Percentiles rank a stretch among this genome's conserved stretches.
Conservation (phyloP, 2,329 filamentous ascomycete genomes). For the Diaporthe destruens region DNA sequence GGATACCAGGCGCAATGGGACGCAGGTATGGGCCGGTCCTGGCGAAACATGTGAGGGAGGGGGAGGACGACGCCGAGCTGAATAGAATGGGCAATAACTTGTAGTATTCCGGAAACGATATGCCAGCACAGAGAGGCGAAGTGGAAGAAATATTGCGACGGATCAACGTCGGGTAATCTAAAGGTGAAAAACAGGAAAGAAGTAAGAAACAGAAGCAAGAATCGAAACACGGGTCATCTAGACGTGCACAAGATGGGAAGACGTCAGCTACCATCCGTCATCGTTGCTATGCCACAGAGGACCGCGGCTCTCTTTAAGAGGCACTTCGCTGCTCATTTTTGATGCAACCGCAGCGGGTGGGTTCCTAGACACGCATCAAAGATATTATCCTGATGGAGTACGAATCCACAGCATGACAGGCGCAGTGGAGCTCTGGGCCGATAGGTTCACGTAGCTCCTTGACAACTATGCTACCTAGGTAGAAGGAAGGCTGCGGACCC, state of each 20-base stretch:
- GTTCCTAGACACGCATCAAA: neutral
- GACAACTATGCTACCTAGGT: no score
- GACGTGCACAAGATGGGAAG: neutral
- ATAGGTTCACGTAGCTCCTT: neutral
- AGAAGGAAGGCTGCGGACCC: neutral
- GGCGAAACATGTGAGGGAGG: neutral
- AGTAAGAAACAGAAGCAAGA: neutral
- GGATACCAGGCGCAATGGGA: neutral
- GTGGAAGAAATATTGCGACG: neutral
- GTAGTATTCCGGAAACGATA: neutral
- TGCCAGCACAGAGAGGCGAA: conserved; percentile 13
- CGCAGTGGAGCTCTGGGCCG: conserved; percentile 2
- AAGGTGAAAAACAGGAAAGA: neutral
- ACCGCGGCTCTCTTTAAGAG: conserved; percentile 14
- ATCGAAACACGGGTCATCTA: neutral
- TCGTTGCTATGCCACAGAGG: conserved; percentile 10
- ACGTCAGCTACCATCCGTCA: conserved; percentile 16
- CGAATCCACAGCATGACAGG: conserved; percentile 18
- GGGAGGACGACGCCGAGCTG: no score
- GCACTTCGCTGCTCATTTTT: neutral
- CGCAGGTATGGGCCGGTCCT: neutral
- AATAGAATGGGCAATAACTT: neutral
- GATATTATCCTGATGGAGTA: conserved; percentile 26
- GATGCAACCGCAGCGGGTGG: neutral
- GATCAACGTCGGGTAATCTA: neutral